Base-by-base conservation (phyloP, 495 filamentous ascomycete species). In the Rostrohypoxylon terebratum region DNA sequence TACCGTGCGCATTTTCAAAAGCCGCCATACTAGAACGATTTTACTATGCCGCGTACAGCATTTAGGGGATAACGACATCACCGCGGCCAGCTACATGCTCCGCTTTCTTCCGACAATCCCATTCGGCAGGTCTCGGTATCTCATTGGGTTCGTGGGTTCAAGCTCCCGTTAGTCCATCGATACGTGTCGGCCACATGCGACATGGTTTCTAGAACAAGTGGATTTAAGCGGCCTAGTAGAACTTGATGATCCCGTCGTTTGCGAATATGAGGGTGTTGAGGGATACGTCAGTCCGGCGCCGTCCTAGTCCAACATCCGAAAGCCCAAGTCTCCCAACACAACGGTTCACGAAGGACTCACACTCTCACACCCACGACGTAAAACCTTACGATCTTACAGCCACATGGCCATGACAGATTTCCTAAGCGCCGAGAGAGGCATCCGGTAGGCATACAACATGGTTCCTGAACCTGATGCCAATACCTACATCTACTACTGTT, bases 1-100 rank as follows among this genome's bases (percentile, higher is more conserved):
- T 74, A 67, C 71, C 71, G 66, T 66, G 71, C 71, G 62, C 48
- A 14, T 66, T 69, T 34, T 66, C 20, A 48, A 36, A 58, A 68
- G 48, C 64, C 48, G 47, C 51, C 31, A 31, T 36, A 63, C 31
- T 42, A 45, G n/a, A 31, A 10, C 8, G 1, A 28, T 55, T 47
- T 11, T 14, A 55, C 25, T 33, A 45, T 51, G 14, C 36, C 58
- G 25, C 25, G n/a, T 55, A 48, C 16, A 16, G 34, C 18, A 45
- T 45, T 58, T 64, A 44, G 53, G 23, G 38, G 48, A 36, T 14
- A 64, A 18, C 4, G 50, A 66, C 10, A 6, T 45, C 57, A 40
- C 51, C 20, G 33, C 38, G 31, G 44, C 44, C 16, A 47, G 51
- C 50, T 38, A 20, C 10, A 31, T 40, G 40, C 66, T 74, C 71